phyloP scores from a whole-genome alignment of 495 filamentous ascomycete species.

The Massariosphaeria phaeospora region DNA sequence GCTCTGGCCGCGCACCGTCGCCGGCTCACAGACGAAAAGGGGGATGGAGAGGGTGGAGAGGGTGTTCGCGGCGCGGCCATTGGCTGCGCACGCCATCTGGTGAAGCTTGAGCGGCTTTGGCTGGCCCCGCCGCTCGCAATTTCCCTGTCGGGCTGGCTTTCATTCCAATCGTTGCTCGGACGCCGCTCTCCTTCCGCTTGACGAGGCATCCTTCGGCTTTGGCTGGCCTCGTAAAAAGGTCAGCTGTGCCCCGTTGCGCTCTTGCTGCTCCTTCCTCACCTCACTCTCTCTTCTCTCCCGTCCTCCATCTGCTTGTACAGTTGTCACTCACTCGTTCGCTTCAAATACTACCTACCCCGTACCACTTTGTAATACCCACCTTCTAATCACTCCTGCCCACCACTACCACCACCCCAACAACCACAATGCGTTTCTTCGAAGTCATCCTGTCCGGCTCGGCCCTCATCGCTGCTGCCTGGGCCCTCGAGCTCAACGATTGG shows the following conservation, averaged over 20 bases:
- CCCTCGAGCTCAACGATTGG: conserved; percentile 33
- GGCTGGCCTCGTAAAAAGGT: conserved; percentile 17
- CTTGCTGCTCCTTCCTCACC: background rate
- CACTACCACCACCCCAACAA: background rate
- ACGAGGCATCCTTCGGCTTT: too few relatives aligned
- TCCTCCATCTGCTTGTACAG: background rate
- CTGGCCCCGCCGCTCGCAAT: background rate
- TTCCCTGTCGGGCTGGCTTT: background rate
- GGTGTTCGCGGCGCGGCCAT: background rate
- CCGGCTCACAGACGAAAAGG: too few relatives aligned
- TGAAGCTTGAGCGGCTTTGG: background rate
- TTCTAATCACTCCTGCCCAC: conserved; percentile 5
- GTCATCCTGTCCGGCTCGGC: conserved; percentile 30
- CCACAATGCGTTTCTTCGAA: conserved; percentile 39
- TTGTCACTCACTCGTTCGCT: conserved; percentile 27
- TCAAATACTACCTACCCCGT: background rate
- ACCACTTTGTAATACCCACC: conserved; percentile 14
- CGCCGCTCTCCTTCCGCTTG: too few relatives aligned
- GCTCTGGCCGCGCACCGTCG: too few relatives aligned
- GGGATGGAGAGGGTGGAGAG: background rate
- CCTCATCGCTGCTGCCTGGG: conserved; percentile 32
- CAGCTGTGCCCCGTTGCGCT: conserved; percentile 18
- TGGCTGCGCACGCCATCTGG: background rate
- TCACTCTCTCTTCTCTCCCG: conserved; percentile 13
- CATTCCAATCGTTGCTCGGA: conserved; percentile 25